These are phyloP conservation scores for Parastagonospora nodorum DNA, from an alignment of 2,329 filamentous ascomycete species.

Conservation along the genomic window DNA sequence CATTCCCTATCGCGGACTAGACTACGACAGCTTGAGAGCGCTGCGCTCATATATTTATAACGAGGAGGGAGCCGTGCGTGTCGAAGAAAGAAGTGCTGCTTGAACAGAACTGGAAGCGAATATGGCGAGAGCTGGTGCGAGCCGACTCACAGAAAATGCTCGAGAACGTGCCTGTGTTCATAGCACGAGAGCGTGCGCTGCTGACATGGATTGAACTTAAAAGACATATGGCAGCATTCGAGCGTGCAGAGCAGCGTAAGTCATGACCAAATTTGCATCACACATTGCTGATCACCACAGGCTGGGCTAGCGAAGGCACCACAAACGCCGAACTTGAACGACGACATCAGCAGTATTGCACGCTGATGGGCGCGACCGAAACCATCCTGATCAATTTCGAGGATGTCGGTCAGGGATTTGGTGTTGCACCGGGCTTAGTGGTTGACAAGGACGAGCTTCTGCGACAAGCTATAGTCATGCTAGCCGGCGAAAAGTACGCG, in stretches of 20 bases:
- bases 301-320: slow-evolving; percentile 37
- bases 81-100: slow-evolving; percentile 41
- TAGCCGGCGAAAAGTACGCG: slow-evolving; percentile 40
- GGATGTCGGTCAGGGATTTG: slow-evolving; percentile 33
- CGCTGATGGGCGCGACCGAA: slow-evolving; percentile 40
- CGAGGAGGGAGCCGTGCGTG: slow-evolving; percentile 24
- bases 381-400: slow-evolving; percentile 39
- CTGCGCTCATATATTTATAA: slow-evolving; percentile 39
- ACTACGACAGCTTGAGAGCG: slow-evolving; percentile 35
- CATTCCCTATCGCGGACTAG: slow-evolving; percentile 33
- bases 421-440: slow-evolving; percentile 18
- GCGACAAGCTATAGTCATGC: slow-evolving; percentile 38
- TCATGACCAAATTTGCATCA: not conserved
- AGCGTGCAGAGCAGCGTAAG: slow-evolving; percentile 40
- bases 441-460: slow-evolving; percentile 38
- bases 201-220: slow-evolving; percentile 43
- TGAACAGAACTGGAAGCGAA: slow-evolving; percentile 36
- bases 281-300: slow-evolving; percentile 14
- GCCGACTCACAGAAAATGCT: slow-evolving; percentile 32
- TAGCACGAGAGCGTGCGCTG: slow-evolving; percentile 40
- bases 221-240: slow-evolving; percentile 40
- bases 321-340: slow-evolving; percentile 35
- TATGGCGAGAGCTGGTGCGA: slow-evolving; percentile 38
- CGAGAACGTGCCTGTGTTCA: slow-evolving; percentile 35
- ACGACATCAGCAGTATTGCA: slow-evolving; percentile 40